These are phyloP conservation scores for Leptomonas seymouri DNA, from an alignment of 208 protist species.

Conservation along the genomic window DNA sequence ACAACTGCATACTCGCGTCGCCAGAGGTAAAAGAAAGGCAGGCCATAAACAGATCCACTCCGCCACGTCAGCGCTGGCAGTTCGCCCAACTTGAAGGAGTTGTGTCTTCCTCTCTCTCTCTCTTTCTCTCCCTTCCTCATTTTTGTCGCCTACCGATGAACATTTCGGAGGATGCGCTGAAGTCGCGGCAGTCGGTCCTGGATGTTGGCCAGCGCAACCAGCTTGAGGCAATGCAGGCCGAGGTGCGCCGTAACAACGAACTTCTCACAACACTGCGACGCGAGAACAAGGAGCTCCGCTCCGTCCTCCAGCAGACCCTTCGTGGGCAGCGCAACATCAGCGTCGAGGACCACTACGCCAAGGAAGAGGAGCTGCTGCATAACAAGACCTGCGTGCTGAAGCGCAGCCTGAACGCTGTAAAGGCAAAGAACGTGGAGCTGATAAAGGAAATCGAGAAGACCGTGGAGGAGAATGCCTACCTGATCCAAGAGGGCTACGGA, in stretches of 20 bases:
- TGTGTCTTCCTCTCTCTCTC: background rate
- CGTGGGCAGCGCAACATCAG: constrained; percentile 62
- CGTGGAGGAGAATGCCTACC: constrained; percentile 50
- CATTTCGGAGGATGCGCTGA: constrained; percentile 20
- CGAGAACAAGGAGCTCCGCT: constrained; percentile 89
- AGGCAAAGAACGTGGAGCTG: constrained; percentile 75
- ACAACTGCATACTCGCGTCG: no score
- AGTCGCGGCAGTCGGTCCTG: constrained; percentile 74
- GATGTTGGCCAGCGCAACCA: constrained; percentile 90
- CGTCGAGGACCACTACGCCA: constrained; percentile 76
- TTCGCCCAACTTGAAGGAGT: no score
- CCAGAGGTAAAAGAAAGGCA: no score
- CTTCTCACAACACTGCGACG: constrained; percentile 76
- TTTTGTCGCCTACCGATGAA: background rate
- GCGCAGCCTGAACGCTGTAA: constrained; percentile 86
- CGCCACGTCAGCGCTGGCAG: no score
- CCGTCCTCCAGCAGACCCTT: constrained; percentile 50
- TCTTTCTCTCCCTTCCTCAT: background rate
- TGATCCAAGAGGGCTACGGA: constrained; percentile 59
- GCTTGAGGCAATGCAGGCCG: constrained; percentile 78
- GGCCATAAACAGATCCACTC: no score
- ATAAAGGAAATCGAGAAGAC: constrained; percentile 60
- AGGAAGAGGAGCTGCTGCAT: constrained; percentile 77
- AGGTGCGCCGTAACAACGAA: constrained; percentile 89
- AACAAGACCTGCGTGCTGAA: constrained; percentile 85